Base-by-base conservation (phyloP, 306 rosid species). In the Prunus dulcis region DNA sequence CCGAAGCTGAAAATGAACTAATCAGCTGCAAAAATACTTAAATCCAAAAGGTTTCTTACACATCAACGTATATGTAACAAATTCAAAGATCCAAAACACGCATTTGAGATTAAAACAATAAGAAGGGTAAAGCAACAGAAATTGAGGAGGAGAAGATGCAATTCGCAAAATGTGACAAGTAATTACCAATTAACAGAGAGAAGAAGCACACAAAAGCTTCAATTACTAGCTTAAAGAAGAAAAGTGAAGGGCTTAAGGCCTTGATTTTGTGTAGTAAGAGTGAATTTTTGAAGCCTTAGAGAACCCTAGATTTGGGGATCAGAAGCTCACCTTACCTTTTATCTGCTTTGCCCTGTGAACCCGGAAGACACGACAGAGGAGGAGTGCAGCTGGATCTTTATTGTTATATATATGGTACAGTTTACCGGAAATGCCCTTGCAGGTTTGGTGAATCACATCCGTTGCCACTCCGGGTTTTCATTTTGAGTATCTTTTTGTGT, bases 281-380 rank as follows among this genome's bases (percentile, higher is more conserved):
- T 13, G 14, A 27, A 23, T 18, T 51, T 69, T 45, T 18, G 56
- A 69, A 64, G 34, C 47, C 74, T 70, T 43, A 51, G 76, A 76
- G 50, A 84, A 84, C 87, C 89, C 94, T 91, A 89, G 89, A 91
- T 89, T 94, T 92, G 86, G 89, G 98, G 94, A 88, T 88, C 87
- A 78, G 71, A 66, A 27, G 69, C 65, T 58, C 19, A 70, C 60
- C 50, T 76, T 28, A 82, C 87, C 89, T 78, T 80, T 73, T 84
- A 75, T 82, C 86, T 79, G 81, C 89, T 84, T 76, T 74, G 88
- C 88, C 28, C 58, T 79, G 78, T 49, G 83, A 87, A 78, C 86
- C 78, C 85, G 78, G 75, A 83, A 84, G 84, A 74, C 86, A 78
- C 84, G 80, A 80, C 82, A 78, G 77, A 9, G 70, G 62, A 41